Conservation (phyloP, 2,329 filamentous ascomycete genomes). For the Fusarium siculi region DNA sequence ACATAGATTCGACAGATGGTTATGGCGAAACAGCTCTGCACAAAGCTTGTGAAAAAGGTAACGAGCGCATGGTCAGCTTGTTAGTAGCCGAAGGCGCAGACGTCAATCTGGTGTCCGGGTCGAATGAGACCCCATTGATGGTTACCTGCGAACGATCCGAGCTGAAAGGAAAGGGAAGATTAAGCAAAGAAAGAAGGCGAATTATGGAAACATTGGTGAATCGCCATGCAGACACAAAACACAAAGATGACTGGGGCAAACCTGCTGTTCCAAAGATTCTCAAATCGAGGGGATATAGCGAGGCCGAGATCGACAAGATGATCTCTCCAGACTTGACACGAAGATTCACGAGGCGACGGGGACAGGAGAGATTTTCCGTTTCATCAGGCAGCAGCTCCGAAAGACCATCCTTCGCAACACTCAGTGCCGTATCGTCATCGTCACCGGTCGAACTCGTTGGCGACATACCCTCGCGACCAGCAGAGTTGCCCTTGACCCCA, state of each 20-base stretch:
- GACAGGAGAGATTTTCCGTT: not conserved
- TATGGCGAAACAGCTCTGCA: slow-evolving; percentile 18
- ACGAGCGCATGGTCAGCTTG: not conserved
- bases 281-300: slow-evolving; percentile 6
- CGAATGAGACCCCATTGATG: slow-evolving; percentile 10
- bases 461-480: not conserved
- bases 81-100: slow-evolving; percentile 15
- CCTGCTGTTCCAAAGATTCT: slow-evolving; percentile 1
- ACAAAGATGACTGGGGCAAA: not conserved
- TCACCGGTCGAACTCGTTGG: not conserved
- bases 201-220: slow-evolving; percentile 9
- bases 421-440: not conserved
- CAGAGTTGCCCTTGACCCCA: not conserved
- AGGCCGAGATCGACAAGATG: slow-evolving; percentile 7
- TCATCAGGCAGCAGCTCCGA: not conserved
- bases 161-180: not conserved
- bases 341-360: not conserved
- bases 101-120: slow-evolving; percentile 1
- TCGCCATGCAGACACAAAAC: not conserved
- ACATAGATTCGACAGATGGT: slow-evolving; percentile 4
- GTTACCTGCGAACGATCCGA: not conserved
- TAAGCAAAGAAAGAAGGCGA: not conserved
- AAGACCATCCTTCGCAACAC: not conserved
- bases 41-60: slow-evolving; percentile 18
- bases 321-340: not conserved